Percentiles rank a stretch among this genome's conserved stretches.
Evolutionary conservation across 805 yeast species (phyloP).

Genomic region (Candida ovalis): DNA sequence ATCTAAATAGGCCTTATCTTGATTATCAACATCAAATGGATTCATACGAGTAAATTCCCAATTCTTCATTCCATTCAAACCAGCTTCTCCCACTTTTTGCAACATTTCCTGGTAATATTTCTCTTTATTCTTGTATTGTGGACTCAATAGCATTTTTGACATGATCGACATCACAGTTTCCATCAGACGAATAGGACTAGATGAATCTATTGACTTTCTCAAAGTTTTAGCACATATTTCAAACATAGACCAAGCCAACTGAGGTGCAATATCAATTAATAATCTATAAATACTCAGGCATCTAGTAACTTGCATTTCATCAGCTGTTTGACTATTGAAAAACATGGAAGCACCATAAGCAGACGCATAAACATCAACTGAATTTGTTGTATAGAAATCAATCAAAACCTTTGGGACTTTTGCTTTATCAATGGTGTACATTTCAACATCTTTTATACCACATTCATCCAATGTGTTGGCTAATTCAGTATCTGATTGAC

Average conservation of each 20-base stretch:
- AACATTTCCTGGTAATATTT: constrained; percentile 18
- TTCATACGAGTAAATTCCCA: constrained; percentile 14
- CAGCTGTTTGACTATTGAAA: constrained; percentile 20
- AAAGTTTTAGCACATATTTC: constrained; percentile 15
- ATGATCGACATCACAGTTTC: constrained; percentile 22
- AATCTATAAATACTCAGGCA: constrained; percentile 20
- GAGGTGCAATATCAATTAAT: constrained; percentile 9
- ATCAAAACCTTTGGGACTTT: constrained; percentile 35
- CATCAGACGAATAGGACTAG: constrained; percentile 22
- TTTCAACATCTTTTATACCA: constrained; percentile 31
- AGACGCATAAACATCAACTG: constrained; percentile 13
- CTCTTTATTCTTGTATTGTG: constrained; percentile 28
- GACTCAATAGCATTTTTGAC: constrained; percentile 26
- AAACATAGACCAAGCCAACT: constrained; percentile 19
- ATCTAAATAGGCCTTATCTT: constrained; percentile 2
- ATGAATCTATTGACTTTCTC: constrained; percentile 20
- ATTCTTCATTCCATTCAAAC: constrained; percentile 20
- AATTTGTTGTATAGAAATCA: constrained; percentile 4
- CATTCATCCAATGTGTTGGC: constrained; percentile 29
- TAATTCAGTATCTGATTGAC: constrained; percentile 36
- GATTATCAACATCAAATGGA: constrained; percentile 10
- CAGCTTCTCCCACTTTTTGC: constrained; percentile 18
- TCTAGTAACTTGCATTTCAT: constrained; percentile 22
- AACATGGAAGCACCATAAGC: constrained; percentile 15
- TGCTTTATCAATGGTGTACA: constrained; percentile 29